These are phyloP conservation scores for Apophysomyces trapeziformis DNA, from an alignment of 371 early-diverging fungal species.

Conservation along the genomic window DNA sequence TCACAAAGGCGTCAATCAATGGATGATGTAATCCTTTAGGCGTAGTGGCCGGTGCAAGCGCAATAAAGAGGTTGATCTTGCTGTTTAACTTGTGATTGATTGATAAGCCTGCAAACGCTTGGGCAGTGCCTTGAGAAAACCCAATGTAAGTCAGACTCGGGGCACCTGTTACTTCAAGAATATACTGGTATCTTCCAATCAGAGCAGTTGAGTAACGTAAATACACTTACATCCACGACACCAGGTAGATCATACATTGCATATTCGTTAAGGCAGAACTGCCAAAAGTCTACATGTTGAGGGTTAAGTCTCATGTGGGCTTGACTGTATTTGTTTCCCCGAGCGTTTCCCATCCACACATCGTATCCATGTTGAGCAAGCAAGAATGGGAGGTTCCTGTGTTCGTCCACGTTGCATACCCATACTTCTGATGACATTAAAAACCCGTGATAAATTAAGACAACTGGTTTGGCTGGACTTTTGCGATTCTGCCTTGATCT, in stretches of 20 bases:
- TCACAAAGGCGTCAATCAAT: constrained; percentile 81
- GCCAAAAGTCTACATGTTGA: constrained; percentile 83
- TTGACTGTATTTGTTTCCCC: constrained; percentile 95
- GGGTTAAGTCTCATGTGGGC: constrained; percentile 78
- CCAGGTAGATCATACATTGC: constrained; percentile 88
- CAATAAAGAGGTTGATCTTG: constrained; percentile 87
- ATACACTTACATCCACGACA: constrained; percentile 70
- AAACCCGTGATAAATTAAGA: constrained; percentile 94
- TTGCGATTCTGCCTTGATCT: constrained; percentile 7
- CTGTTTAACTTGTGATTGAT: constrained; percentile 79
- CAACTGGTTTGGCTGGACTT: constrained; percentile 69
- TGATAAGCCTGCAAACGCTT: constrained; percentile 90
- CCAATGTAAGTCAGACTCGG: constrained; percentile 90
- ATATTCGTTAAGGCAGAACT: constrained; percentile 92
- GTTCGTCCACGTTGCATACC: constrained; percentile 80
- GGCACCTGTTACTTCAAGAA: constrained; percentile 79
- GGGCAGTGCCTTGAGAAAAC: constrained; percentile 95
- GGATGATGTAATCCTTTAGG: constrained; percentile 85
- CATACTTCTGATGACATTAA: constrained; percentile 94
- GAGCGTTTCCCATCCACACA: constrained; percentile 97
- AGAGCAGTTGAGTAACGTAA: not conserved
- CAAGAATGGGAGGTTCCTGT: constrained; percentile 70
- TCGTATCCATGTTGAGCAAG: constrained; percentile 90
- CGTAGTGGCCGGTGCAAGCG: constrained; percentile 91
- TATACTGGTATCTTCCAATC: constrained; percentile 56